phyloP scores from a whole-genome alignment of 306 rosid genomes.

The Quercus glauca region DNA sequence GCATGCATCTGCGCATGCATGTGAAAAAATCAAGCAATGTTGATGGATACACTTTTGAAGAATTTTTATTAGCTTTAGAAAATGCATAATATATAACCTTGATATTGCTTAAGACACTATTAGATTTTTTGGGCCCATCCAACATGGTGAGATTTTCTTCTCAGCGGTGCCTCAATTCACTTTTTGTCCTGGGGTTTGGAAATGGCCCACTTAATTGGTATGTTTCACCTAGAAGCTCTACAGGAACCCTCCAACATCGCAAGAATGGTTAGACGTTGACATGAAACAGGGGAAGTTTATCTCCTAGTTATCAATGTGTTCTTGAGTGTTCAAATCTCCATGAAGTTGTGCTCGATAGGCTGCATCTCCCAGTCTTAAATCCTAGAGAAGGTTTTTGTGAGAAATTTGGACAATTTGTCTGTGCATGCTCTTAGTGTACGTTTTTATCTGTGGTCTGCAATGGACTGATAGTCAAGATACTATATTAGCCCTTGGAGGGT shows the following conservation, averaged over 20 bases:
- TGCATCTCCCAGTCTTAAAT: too few species aligned
- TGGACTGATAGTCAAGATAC: not conserved
- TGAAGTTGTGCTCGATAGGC: too few species aligned
- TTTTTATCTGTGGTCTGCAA: not conserved
- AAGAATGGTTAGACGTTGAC: not conserved
- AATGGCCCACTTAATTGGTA: not conserved
- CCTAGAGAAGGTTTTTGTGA: too few species aligned
- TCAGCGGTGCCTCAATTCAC: not conserved
- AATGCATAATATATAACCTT: not conserved
- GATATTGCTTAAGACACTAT: not conserved
- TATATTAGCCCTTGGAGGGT: not conserved
- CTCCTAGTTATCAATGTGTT: not conserved
- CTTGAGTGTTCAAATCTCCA: not conserved
- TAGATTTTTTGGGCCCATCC: not conserved
- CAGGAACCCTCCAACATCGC: not conserved
- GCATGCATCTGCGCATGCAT: not conserved
- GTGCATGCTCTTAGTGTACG: not conserved
- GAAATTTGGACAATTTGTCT: not conserved
- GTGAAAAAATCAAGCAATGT: not conserved
- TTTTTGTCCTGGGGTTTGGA: not conserved
- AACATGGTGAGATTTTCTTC: not conserved
- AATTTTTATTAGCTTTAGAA: not conserved
- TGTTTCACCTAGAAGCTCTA: not conserved
- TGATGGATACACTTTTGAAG: not conserved
- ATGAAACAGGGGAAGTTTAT: not conserved